Conservation (phyloP, 2,329 filamentous ascomycete genomes). For the Monilinia polystroma region DNA sequence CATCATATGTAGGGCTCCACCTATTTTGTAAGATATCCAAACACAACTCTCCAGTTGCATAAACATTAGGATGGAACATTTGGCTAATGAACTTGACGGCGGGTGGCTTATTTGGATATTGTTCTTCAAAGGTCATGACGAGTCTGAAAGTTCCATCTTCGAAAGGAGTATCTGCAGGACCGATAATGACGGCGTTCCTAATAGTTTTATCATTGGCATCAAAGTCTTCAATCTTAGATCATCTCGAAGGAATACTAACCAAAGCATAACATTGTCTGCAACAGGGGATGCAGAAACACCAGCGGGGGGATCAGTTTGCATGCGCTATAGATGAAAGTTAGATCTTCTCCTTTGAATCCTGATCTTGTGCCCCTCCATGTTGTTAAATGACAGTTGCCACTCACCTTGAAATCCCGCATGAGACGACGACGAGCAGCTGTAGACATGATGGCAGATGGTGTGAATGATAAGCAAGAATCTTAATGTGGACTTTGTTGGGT, state of each 20-base stretch:
- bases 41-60: slow-evolving; percentile 93
- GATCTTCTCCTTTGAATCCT: slow-evolving; percentile 23
- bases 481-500: slow-evolving; percentile 8
- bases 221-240: neutral
- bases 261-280: slow-evolving; percentile 96
- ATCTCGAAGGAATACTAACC: slow-evolving; percentile 51
- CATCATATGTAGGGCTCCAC: slow-evolving; percentile 98
- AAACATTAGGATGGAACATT: slow-evolving; percentile 99
- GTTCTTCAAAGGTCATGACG: slow-evolving; percentile 98
- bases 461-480: neutral
- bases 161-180: slow-evolving; percentile 93
- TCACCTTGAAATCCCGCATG: slow-evolving; percentile 99
- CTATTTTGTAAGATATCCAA: slow-evolving; percentile 96
- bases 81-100: slow-evolving; percentile 97
- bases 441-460: slow-evolving; percentile 60
- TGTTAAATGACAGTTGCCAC: slow-evolving; percentile 38
- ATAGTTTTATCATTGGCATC: slow-evolving; percentile 23
- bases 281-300: slow-evolving; percentile 96
- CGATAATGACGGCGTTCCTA: slow-evolving; percentile 98
- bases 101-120: slow-evolving; percentile 97
- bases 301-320: slow-evolving; percentile 97
- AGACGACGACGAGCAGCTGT: slow-evolving; percentile 91
- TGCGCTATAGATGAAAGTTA: slow-evolving; percentile 62
- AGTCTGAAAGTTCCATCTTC: slow-evolving; percentile 97
- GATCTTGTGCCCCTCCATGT: slow-evolving; percentile 19